These are phyloP conservation scores for Sphagnum tenellum DNA, from an alignment of 225 moss, liverwort and hornwort genomes.

Conservation along the genomic window DNA sequence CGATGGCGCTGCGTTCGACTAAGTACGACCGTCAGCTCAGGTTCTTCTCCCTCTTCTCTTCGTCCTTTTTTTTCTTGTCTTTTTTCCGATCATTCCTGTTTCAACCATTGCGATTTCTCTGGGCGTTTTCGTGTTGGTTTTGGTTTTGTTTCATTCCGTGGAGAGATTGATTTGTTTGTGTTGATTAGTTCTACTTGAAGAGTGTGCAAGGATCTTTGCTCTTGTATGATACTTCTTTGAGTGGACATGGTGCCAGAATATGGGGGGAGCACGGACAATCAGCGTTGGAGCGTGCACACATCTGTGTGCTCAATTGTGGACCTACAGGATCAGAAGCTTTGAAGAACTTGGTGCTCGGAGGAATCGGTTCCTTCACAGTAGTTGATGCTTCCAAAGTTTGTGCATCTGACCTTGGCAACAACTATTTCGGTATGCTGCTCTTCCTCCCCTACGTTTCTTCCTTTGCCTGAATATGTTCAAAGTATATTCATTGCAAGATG, in stretches of 20 bases:
- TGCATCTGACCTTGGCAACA: constrained; percentile 81
- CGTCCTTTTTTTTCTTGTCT: neutral
- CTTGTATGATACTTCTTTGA: too few species aligned
- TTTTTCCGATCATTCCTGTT: neutral
- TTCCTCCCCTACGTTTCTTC: neutral
- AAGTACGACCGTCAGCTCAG: constrained; percentile 99
- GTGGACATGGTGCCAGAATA: constrained; percentile 39
- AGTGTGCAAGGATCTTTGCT: too few species aligned
- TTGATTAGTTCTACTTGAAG: too few species aligned
- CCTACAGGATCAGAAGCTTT: constrained; percentile 93
- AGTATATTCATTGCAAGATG: too few species aligned
- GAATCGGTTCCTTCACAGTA: constrained; percentile 90
- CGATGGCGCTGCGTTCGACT: constrained; percentile 89
- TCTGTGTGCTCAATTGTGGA: constrained; percentile 91
- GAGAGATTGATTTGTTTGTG: too few species aligned
- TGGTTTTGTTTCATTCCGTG: too few species aligned
- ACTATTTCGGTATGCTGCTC: constrained; percentile 62
- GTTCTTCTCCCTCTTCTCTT: constrained; percentile 13
- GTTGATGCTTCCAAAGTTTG: constrained; percentile 75
- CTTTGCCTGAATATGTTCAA: too few species aligned
- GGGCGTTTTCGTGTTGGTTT: too few species aligned
- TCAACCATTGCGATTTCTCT: neutral
- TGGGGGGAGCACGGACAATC: constrained; percentile 99
- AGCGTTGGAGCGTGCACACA: constrained; percentile 74
- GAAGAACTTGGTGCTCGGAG: constrained; percentile 91